Evolutionary conservation across 2,329 filamentous ascomycete species (phyloP), one percentile per base, ranked within the genome.

Genomic region (Epichloe baconii): DNA sequence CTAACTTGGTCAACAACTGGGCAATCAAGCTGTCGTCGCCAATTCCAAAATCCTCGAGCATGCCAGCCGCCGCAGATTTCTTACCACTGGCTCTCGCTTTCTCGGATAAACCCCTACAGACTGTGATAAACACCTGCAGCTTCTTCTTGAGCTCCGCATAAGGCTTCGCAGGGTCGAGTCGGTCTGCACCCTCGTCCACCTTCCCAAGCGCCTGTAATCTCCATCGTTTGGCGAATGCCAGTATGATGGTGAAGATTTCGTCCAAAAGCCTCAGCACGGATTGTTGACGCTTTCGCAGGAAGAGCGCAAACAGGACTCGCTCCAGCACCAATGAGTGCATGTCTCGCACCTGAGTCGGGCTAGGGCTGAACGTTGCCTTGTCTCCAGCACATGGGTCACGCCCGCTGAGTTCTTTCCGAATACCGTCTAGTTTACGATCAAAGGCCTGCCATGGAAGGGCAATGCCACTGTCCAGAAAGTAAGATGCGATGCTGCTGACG

Each of bases 381-480:
- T 62, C 57, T 73, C 61, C 57, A 73, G 50, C 52, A 14, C 48
- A 52, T 21, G 48, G 72, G 1, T 60, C 70, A 1, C 72, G 71
- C 1, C 62, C 66, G 14, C 70, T 67, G 0, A 91, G 68, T 17
- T 73, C 72, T 2, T 60, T 61, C 64, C 91, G 78, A 14, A 93
- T 73, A 8, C 70, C 72, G 26, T 80, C 71, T 0, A 96, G 71
- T 57, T 80, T 84, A 0, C 62, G 62, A 47, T 85, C 79, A 54
- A 96, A 91, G 0, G 71, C 70, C 21, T 69, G 70, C 90, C 91
- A 97, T 0, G 83, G 80, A 15, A 76, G 73, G 7, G 77, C 77
- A 48, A 97, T 82, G 2, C 85, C 89, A 0, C 81, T 78, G 52
- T 91, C 86, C 55, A 94, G 84, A 59, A 90, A 85, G 61, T 96